These are phyloP conservation scores for Posidonia oceanica DNA, from an alignment of 116 monocot genomes.

Conservation along the genomic window DNA sequence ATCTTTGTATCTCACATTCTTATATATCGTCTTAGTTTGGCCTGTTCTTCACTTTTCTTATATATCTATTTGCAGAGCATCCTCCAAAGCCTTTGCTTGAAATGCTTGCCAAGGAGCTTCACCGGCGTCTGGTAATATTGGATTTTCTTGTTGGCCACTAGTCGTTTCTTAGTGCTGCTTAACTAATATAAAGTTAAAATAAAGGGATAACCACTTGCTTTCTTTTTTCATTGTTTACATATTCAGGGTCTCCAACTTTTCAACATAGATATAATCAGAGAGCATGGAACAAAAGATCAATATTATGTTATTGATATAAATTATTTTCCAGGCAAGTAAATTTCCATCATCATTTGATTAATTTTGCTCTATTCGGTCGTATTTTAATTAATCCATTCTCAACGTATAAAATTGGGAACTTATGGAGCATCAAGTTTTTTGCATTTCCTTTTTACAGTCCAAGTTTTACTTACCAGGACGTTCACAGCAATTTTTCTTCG, in stretches of 20 bases:
- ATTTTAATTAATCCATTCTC: too few relatives aligned
- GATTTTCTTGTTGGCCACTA: too few relatives aligned
- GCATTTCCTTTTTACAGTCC: too few relatives aligned
- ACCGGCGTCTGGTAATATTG: constrained; percentile 48
- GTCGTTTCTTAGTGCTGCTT: too few relatives aligned
- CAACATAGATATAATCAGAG: constrained; percentile 92
- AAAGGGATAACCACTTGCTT: too few relatives aligned
- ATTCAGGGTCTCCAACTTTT: constrained; percentile 82
- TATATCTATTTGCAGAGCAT: constrained; percentile 37
- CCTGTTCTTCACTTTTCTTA: not conserved
- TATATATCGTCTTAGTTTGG: not conserved
- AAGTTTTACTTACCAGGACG: too few relatives aligned
- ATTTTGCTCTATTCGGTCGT: not conserved
- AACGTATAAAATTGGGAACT: too few relatives aligned
- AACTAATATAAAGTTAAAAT: too few relatives aligned
- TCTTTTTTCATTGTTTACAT: too few relatives aligned
- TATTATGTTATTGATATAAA: constrained; percentile 98
- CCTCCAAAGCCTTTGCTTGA: constrained; percentile 86
- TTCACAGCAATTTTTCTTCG: too few relatives aligned
- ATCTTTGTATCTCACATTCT: not conserved
- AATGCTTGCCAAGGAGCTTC: constrained; percentile 73
- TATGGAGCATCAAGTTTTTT: too few relatives aligned
- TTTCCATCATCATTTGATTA: not conserved
- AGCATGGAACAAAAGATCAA: constrained; percentile 66
- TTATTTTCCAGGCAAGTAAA: constrained; percentile 76